Base-by-base conservation (phyloP, 2,329 filamentous ascomycete species). In the Diaporthe helianthi region DNA sequence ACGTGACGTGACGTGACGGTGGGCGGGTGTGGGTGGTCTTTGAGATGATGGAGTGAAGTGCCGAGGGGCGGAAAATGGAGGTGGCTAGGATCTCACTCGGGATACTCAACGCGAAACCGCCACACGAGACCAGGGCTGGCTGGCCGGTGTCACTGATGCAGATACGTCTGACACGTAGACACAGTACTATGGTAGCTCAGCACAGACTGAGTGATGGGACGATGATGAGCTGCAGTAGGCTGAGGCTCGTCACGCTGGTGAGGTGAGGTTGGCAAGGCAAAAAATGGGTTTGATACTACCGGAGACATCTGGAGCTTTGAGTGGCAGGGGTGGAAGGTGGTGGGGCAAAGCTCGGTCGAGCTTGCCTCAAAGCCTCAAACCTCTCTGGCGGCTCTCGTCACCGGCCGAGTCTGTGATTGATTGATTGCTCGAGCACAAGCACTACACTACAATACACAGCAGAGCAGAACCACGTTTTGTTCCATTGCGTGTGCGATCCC, bases 171-270 rank as follows among this genome's bases (percentile, higher is more conserved):
- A 7, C 15, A 17, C 15, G 38, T 7, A 19, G 13, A 17, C 38
- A 41, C 41, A 19, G 19, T 10, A 15, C 26, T 24, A n/a, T 24
- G 9, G 55, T 46, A 46, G 24, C 41, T 49, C 41, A 49, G 58
- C 58, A 63, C 58, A 63, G 41, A 49, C 41, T 24, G 26, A 36
- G 26, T 24, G 41, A 10, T 9, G 26, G 38, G 22, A 29, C 33
- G 41, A 33, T 53, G 36, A 31, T 36, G 66, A 68, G 55, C 31
- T 68, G 66, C 66, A 68, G 47, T 33, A 63, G 38, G 66, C 55
- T 63, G 54, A 68, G 19, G 60, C 12, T 31, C 6, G 61, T 51
- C 41, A 58, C 55, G 31, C 38, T 58, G 46, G 38, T 60, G 29
- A 54, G 49, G 24, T n/a, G 47, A 53, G 31, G 24, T 36, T 29